phyloP scores from a whole-genome alignment of 306 rosid genomes.

The Cicer yamashitae region DNA sequence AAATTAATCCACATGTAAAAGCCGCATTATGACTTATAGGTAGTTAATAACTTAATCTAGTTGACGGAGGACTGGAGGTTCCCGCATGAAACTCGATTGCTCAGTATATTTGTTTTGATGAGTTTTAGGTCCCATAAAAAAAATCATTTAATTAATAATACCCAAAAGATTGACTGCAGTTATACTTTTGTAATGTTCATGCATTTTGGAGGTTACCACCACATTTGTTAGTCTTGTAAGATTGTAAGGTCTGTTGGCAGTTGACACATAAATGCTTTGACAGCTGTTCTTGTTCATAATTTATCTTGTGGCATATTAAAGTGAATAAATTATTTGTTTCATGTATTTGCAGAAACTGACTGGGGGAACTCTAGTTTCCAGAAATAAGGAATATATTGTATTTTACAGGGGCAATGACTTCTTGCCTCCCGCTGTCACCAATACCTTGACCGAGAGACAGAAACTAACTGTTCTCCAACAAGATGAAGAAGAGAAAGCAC shows the following conservation, averaged over 20 bases:
- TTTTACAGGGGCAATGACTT: constrained; percentile 89
- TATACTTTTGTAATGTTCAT: constrained; percentile 17
- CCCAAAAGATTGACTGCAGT: constrained; percentile 8
- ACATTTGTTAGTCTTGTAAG: not conserved
- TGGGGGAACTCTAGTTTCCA: constrained; percentile 86
- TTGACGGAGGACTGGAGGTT: not conserved
- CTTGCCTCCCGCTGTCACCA: constrained; percentile 74
- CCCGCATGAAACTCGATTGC: not conserved
- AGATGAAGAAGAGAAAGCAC: constrained; percentile 79
- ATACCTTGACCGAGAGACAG: constrained; percentile 69
- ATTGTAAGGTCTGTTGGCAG: constrained; percentile 16
- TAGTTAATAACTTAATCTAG: not conserved
- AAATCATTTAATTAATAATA: not conserved
- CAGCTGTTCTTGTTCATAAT: constrained; percentile 23
- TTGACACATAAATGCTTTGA: constrained; percentile 9
- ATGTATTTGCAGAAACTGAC: constrained; percentile 74
- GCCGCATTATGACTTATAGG: not conserved
- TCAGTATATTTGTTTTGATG: not conserved
- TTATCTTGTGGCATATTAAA: constrained; percentile 22
- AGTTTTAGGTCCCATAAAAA: constrained; percentile 6
- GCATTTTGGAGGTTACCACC: constrained; percentile 16
- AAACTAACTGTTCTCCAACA: constrained; percentile 65
- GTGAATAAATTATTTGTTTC: constrained; percentile 39
- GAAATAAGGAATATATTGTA: constrained; percentile 92
- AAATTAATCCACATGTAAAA: not conserved